Percentiles rank a stretch among this genome's conserved stretches.
Evolutionary conservation across 2,329 filamentous ascomycete species (phyloP).

Genomic region (Neofusicoccum umdonicola): DNA sequence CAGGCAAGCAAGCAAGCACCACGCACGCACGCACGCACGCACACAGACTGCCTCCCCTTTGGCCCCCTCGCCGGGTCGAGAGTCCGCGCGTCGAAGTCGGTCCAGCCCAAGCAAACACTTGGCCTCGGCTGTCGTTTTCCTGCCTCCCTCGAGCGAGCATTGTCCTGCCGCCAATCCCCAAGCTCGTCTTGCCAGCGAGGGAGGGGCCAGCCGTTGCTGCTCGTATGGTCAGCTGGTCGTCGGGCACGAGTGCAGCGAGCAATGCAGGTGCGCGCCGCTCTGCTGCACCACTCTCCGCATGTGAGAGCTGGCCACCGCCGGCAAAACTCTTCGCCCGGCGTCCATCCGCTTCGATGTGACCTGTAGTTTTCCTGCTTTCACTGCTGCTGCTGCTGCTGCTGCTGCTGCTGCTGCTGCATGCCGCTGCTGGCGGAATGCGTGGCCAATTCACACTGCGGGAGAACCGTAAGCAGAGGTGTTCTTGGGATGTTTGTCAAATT

Average conservation of each 20-base stretch:
- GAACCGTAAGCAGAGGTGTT: neutral
- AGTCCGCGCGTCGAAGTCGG: neutral
- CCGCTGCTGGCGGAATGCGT: neutral
- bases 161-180: too few relatives aligned
- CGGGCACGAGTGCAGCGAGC: constrained; percentile 12
- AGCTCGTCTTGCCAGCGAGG: too few relatives aligned
- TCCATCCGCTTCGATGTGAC: neutral
- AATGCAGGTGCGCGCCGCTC: neutral
- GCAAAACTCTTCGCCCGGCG: neutral
- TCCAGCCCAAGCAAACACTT: neutral
- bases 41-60: neutral
- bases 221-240: neutral
- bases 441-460: neutral
- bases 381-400: neutral
- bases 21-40: too few relatives aligned
- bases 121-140: neutral
- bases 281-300: neutral
- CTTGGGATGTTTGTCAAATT: neutral
- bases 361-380: neutral
- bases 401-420: neutral
- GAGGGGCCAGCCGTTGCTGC: neutral
- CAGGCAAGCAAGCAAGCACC: too few relatives aligned
- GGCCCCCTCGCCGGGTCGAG: neutral
- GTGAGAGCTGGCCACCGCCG: neutral
- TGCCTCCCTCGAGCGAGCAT: too few relatives aligned